A percentile compares a stretch with the other conserved stretches of the same genome.
phyloP scores from a whole-genome alignment of 768 basidiomycete genomes.

The Fomitopsis pulvina region DNA sequence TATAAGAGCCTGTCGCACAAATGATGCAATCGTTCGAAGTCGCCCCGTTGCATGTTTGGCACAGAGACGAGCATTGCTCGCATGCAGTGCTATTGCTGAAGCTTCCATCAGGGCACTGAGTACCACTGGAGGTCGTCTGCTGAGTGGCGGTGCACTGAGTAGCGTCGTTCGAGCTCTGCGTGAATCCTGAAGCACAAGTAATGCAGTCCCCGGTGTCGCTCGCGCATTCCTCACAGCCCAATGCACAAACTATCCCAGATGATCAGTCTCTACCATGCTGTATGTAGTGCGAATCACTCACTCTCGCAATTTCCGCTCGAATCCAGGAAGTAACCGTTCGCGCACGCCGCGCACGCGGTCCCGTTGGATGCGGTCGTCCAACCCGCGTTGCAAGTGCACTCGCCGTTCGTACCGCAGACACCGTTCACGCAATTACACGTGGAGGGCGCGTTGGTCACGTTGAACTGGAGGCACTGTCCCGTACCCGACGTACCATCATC shows the following conservation, averaged over 20 bases:
- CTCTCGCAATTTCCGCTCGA: conserved; percentile 69
- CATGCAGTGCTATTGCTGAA: conserved; percentile 56
- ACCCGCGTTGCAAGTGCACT: conserved; percentile 72
- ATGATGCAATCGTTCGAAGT: conserved; percentile 66
- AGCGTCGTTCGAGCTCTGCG: conserved; percentile 55
- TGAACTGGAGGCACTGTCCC: conserved; percentile 58
- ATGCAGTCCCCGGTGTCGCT: conserved; percentile 64
- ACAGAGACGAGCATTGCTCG: conserved; percentile 53
- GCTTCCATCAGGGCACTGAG: conserved; percentile 56
- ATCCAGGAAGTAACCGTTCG: conserved; percentile 66
- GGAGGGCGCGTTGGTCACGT: conserved; percentile 45
- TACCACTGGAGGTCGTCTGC: conserved; percentile 44
- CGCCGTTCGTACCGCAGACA: conserved; percentile 56
- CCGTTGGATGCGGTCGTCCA: conserved; percentile 69
- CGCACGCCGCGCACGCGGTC: conserved; percentile 71
- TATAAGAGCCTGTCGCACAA: conserved; percentile 56
- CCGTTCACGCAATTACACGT: conserved; percentile 84
- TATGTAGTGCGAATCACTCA: conserved; percentile 23
- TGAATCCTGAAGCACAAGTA: conserved; percentile 65
- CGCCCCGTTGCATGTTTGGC: conserved; percentile 62
- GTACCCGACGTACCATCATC: conserved; percentile 76
- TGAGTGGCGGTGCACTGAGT: conserved; percentile 57
- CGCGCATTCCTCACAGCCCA: conserved; percentile 68
- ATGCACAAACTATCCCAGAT: conserved; percentile 49
- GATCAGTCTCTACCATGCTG: neutral